Evolutionary conservation across 1,139 yeast genomes (phyloP), one percentile per base, ranked within the genome.

Genomic region (Sugiyamaella novakii): DNA sequence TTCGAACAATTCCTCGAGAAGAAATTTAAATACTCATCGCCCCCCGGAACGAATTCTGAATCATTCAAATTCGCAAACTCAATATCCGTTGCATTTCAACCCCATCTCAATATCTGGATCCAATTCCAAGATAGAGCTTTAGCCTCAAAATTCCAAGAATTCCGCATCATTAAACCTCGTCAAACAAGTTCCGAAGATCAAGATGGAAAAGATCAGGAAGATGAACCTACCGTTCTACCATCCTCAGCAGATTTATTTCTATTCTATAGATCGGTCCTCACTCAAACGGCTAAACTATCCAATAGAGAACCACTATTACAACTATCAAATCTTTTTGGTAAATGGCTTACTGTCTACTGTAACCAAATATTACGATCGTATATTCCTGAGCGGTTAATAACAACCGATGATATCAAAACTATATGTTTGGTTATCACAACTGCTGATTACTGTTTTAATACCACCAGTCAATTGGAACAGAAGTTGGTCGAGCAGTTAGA

Each of bases 201-300:
- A 27, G 50, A 47, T 12, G 24, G 73, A 65, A 60, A 72, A 68
- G 50, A 41, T n/a, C 57, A 56, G 15, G 75, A 78, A 19, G 66
- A 66, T 19, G 68, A 67, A 6, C 72, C 72, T 8, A 77, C 81
- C 53, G 87, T 88, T 12, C 74, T 88, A 7, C 84, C 83, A 31
- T 87, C 96, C 0, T 85, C 96, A 5, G 88, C 95, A 1, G 98
- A 92, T 56, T 68, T 92, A 38, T 91, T 92, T 66, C 79, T 88
- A 58, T 71, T 79, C 4, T 89, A 86, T 64, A 79, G 95, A 49
- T 83, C 83, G 47, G 71, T 86, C 8, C 69, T 92, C 35, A 74
- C 83, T 7, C 97, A 89, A 63, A 76, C 87, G n/a, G 73, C 86
- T 17, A 86, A 86, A 54, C 70, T 92, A 19, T 81, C 92, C 0